Evolutionary conservation across 148 eudicot species (phyloP).

Genomic region (Nyssa sinensis): DNA sequence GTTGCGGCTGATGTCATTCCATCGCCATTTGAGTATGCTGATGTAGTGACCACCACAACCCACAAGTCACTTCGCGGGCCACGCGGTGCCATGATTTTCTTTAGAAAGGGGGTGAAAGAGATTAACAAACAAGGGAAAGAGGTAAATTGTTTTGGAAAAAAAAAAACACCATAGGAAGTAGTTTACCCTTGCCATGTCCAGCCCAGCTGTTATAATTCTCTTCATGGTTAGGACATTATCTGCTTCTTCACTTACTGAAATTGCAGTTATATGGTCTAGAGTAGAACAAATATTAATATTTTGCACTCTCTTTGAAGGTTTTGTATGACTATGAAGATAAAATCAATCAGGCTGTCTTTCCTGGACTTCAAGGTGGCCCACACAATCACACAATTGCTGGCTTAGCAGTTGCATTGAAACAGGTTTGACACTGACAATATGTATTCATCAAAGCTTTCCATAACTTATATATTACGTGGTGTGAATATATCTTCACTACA

Average conservation of each 20-base stretch:
- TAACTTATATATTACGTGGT: background rate
- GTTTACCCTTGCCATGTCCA: background rate
- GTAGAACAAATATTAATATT: constrained; percentile 9
- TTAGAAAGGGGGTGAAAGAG: constrained; percentile 88
- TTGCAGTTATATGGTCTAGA: background rate
- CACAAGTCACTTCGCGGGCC: constrained; percentile 98
- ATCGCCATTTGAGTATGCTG: constrained; percentile 95
- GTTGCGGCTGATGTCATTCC: constrained; percentile 93
- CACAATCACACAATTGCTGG: constrained; percentile 97
- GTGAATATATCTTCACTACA: no score
- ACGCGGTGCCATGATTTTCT: constrained; percentile 98
- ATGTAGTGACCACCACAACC: constrained; percentile 94
- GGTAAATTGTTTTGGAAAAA: constrained; percentile 32
- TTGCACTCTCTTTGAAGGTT: constrained; percentile 46
- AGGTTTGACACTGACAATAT: constrained; percentile 42
- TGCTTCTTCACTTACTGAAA: background rate
- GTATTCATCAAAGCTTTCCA: background rate
- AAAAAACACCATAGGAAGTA: no score
- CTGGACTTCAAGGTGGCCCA: constrained; percentile 99
- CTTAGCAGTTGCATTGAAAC: constrained; percentile 93
- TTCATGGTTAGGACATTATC: background rate
- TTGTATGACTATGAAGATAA: constrained; percentile 92
- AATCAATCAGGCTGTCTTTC: constrained; percentile 95
- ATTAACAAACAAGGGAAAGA: constrained; percentile 87
- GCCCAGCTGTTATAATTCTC: background rate